Conservation (phyloP, 2,329 filamentous ascomycete genomes). For the Trichoderma sp. region DNA sequence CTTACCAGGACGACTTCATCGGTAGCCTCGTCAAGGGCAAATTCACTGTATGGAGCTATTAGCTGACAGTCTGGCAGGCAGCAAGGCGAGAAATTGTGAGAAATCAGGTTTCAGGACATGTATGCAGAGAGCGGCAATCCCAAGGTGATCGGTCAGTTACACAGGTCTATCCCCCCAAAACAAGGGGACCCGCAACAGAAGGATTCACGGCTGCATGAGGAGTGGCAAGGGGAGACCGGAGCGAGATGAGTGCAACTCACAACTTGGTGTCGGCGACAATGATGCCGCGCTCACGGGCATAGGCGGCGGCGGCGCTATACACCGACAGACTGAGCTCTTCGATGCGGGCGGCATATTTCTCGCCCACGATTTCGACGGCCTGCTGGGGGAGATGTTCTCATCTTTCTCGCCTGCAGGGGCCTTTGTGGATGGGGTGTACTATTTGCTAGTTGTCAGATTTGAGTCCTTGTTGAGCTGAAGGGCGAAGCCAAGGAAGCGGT, state of each 20-base stretch:
- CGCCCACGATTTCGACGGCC: slow-evolving; percentile 49
- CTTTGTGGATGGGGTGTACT: slow-evolving; percentile 73
- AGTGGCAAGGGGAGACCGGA: neutral
- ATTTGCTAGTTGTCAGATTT: neutral
- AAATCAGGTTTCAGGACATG: neutral
- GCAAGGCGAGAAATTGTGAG: neutral
- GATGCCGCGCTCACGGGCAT: slow-evolving; percentile 51
- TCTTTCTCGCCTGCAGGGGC: slow-evolving; percentile 76
- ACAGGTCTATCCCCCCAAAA: neutral
- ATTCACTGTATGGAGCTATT: slow-evolving; percentile 43
- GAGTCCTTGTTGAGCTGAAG: neutral
- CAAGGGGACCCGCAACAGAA: neutral
- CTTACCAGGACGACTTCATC: slow-evolving; percentile 45
- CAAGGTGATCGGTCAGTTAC: neutral
- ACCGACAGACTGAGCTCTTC: slow-evolving; percentile 36
- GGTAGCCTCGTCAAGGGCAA: slow-evolving; percentile 46
- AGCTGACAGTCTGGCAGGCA: slow-evolving; percentile 31
- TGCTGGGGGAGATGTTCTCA: slow-evolving; percentile 77
- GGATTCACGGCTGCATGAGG: slow-evolving; percentile 3
- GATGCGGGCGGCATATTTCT: slow-evolving; percentile 36
- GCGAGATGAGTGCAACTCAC: neutral
- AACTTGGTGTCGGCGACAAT: slow-evolving; percentile 31
- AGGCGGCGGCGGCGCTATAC: slow-evolving; percentile 54
- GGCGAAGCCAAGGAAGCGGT: neutral
- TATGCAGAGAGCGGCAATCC: neutral